These are phyloP conservation scores for Paecilomyces fulvus DNA, from an alignment of 2,329 filamentous ascomycete species.

Conservation along the genomic window DNA sequence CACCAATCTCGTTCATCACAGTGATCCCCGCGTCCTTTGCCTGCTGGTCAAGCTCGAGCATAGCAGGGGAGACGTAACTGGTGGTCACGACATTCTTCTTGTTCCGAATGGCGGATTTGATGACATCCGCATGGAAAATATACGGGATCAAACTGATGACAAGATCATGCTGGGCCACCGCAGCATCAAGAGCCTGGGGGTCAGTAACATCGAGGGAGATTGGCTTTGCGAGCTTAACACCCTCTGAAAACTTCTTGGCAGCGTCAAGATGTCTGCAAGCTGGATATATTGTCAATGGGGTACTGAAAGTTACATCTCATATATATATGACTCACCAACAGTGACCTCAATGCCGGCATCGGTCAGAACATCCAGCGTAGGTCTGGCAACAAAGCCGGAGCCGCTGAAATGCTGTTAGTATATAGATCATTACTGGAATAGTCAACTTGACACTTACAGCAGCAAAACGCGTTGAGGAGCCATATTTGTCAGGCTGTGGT, in stretches of 20 bases:
- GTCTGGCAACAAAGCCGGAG: conserved; percentile 44
- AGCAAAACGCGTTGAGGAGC: background rate
- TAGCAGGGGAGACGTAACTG: conserved; percentile 83
- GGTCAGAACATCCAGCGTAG: conserved; percentile 56
- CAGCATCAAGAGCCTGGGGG: conserved; percentile 66
- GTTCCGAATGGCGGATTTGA: conserved; percentile 83
- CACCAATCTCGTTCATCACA: conserved; percentile 72
- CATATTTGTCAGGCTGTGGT: background rate
- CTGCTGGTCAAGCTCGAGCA: conserved; percentile 76
- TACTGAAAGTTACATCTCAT: background rate
- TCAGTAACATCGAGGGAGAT: conserved; percentile 81
- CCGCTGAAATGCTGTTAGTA: background rate
- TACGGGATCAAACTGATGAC: conserved; percentile 84
- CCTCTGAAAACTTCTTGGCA: conserved; percentile 65
- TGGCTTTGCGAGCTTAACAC: conserved; percentile 63
- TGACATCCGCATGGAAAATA: conserved; percentile 77
- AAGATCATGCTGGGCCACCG: conserved; percentile 69
- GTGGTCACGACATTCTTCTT: conserved; percentile 98
- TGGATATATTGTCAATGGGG: conserved; percentile 21
- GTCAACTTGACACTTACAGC: background rate
- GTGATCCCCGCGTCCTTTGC: conserved; percentile 88
- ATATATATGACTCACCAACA: conserved; percentile 45
- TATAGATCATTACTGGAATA: background rate
- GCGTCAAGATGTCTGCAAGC: conserved; percentile 74
- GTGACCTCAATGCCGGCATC: conserved; percentile 55